Evolutionary conservation across 2,329 filamentous ascomycete genomes (phyloP).

Genomic region (Neofusicoccum sp.): DNA sequence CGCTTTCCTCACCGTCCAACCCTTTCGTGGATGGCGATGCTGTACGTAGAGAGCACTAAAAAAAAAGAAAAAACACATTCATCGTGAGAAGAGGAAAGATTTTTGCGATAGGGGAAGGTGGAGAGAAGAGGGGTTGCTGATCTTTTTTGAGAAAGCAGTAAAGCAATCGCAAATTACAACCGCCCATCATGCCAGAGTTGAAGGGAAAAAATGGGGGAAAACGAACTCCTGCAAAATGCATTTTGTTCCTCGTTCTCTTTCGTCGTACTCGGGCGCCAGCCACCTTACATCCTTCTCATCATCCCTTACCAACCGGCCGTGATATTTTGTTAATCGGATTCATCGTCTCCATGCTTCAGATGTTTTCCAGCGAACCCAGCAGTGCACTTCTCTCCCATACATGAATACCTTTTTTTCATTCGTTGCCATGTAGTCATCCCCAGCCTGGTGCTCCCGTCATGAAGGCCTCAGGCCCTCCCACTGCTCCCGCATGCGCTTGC

Average conservation of each 20-base stretch:
- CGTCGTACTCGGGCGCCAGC: not conserved
- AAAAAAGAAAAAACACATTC: not conserved
- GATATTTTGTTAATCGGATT: not conserved
- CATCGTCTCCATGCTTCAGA: not conserved
- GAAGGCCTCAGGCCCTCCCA: slow-evolving; percentile 2
- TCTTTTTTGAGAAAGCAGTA: not conserved
- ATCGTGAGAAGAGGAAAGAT: not conserved
- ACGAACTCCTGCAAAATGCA: not conserved
- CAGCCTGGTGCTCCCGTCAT: slow-evolving; percentile 4
- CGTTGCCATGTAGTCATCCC: slow-evolving; percentile 14
- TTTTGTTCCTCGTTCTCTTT: not conserved
- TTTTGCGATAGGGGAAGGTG: not conserved
- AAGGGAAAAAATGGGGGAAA: not conserved
- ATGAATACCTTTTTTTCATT: not conserved
- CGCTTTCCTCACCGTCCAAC: not conserved
- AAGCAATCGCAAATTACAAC: not conserved
- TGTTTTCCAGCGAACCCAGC: not conserved
- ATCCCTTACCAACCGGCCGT: not conserved
- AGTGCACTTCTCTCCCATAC: not conserved
- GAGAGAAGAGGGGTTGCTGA: not conserved
- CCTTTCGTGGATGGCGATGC: too few relatives aligned
- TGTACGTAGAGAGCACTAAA: not conserved
- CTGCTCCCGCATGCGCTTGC: not conserved
- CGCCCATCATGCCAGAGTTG: not conserved
- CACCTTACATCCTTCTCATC: too few relatives aligned